A percentile compares a stretch with the other conserved stretches of the same genome.
Evolutionary conservation across 2,329 filamentous ascomycete genomes (phyloP).

Genomic region (Colletotrichum sp.): DNA sequence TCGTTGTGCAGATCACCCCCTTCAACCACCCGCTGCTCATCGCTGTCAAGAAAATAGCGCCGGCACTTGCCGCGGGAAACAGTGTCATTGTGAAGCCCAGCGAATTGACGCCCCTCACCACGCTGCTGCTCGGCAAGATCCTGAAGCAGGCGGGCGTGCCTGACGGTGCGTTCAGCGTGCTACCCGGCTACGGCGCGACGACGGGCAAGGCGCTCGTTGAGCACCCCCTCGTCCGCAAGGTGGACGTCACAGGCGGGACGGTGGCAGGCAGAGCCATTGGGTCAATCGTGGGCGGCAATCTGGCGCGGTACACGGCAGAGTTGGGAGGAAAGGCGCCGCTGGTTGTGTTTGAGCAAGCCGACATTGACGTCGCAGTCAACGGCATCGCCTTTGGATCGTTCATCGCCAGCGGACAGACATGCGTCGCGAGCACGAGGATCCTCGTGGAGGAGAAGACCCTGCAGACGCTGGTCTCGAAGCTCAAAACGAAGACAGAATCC

Average conservation of each 20-base stretch:
- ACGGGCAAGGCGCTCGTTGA: slow-evolving; percentile 60
- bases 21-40: slow-evolving; percentile 66
- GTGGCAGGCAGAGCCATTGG: slow-evolving; percentile 72
- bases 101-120: slow-evolving; percentile 66
- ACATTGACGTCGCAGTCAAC: slow-evolving; percentile 70
- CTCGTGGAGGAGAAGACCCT: slow-evolving; percentile 74
- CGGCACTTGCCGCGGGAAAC: slow-evolving; percentile 65
- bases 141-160: slow-evolving; percentile 73
- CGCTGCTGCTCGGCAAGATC: slow-evolving; percentile 63
- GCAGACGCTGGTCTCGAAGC: slow-evolving; percentile 66
- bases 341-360: slow-evolving; percentile 69
- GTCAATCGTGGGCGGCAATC: slow-evolving; percentile 67
- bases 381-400: slow-evolving; percentile 69
- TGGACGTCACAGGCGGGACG: slow-evolving; percentile 80
- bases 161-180: slow-evolving; percentile 70
- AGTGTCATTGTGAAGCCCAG: slow-evolving; percentile 66
- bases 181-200: slow-evolving; percentile 57
- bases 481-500: slow-evolving; percentile 67
- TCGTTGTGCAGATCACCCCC: slow-evolving; percentile 61
- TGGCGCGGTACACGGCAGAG: slow-evolving; percentile 74
- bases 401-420: slow-evolving; percentile 61
- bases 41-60: slow-evolving; percentile 64
- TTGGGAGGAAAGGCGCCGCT: slow-evolving; percentile 75
- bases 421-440: slow-evolving; percentile 75
- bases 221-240: slow-evolving; percentile 63